phyloP scores from a whole-genome alignment of 768 basidiomycete species.

The Russula sp. region DNA sequence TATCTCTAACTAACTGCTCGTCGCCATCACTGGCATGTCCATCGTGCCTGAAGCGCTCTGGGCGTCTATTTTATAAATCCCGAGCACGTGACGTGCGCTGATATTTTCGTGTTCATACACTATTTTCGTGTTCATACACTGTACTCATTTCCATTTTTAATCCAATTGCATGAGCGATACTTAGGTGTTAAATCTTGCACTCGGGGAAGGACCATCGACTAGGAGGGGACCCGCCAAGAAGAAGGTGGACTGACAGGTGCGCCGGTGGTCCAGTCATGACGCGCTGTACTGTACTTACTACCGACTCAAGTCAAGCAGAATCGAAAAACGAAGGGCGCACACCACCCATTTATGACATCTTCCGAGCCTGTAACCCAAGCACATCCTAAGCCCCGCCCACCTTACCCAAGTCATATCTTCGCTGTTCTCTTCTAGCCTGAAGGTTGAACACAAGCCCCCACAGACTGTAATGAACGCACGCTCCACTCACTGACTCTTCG shows the following conservation, averaged over 20 bases:
- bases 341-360: neutral
- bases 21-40: no score
- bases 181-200: slow-evolving; percentile 17
- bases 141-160: no score
- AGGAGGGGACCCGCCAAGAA: neutral
- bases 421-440: no score
- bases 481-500: slow-evolving; percentile 66
- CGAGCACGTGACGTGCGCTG: no score
- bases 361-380: neutral
- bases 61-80: no score
- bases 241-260: slow-evolving; percentile 23
- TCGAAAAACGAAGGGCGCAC: slow-evolving; percentile 17
- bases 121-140: no score
- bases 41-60: no score
- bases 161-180: slow-evolving; percentile 14
- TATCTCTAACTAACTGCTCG: no score
- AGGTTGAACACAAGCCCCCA: slow-evolving; percentile 21
- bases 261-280: neutral
- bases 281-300: neutral
- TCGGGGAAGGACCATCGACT: slow-evolving; percentile 11
- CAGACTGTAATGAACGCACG: slow-evolving; percentile 30
- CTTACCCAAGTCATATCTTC: slow-evolving; percentile 34
- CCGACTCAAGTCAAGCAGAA: slow-evolving; percentile 19
- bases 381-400: slow-evolving; percentile 10
- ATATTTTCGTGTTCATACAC: no score